phyloP scores from a whole-genome alignment of 1,139 yeast species.

The Suhomyces ambrosiae region DNA sequence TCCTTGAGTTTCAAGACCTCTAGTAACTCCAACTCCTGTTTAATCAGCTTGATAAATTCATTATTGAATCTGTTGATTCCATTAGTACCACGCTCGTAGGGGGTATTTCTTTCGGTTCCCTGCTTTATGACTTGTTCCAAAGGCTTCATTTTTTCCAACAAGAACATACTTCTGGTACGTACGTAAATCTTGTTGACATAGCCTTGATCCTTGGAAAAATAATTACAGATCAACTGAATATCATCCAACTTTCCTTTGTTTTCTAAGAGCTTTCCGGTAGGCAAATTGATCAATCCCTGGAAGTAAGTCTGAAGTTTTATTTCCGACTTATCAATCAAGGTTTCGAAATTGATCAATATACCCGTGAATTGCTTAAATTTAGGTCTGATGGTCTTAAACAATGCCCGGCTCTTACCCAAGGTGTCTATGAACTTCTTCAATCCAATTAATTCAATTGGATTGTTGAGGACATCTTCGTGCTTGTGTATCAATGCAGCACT shows the following conservation, averaged over 20 bases:
- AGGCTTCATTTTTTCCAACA: conserved; percentile 45
- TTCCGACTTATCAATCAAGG: conserved; percentile 49
- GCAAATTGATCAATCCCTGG: conserved; percentile 21
- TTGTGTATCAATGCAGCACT: conserved; percentile 63
- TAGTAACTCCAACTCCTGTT: conserved; percentile 49
- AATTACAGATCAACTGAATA: conserved; percentile 40
- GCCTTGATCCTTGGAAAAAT: conserved; percentile 39
- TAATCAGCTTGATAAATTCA: conserved; percentile 51
- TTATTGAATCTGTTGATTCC: conserved; percentile 60
- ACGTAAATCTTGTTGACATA: conserved; percentile 47
- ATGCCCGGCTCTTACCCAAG: conserved; percentile 34
- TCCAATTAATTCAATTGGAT: conserved; percentile 44
- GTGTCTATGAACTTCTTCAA: conserved; percentile 40
- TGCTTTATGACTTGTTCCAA: conserved; percentile 40
- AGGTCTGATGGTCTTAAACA: conserved; percentile 40
- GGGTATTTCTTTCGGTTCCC: conserved; percentile 35
- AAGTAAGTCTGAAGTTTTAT: conserved; percentile 41
- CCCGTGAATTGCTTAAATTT: conserved; percentile 52
- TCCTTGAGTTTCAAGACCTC: conserved; percentile 17
- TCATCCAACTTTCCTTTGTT: conserved; percentile 23
- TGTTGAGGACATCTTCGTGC: conserved; percentile 47
- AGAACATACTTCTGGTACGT: conserved; percentile 47
- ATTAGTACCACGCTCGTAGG: conserved; percentile 64
- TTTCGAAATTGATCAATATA: conserved; percentile 48
- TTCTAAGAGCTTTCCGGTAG: conserved; percentile 14